Conservation (phyloP, 2,329 filamentous ascomycete species). For the Penicillium sp. region DNA sequence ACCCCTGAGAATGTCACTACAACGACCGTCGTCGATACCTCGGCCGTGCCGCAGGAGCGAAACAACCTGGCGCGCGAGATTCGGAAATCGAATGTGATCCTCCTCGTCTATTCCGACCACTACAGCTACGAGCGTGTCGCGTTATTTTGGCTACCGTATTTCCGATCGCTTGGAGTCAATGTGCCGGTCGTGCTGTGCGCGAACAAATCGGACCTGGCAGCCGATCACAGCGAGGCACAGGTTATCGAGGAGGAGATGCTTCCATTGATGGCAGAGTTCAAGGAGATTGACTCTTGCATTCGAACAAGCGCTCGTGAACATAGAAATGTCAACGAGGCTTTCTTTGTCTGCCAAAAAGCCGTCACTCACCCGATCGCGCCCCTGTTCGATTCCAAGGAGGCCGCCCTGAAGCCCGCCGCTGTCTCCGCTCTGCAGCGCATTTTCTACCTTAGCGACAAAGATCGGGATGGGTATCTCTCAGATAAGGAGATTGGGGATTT, state of each 20-base stretch:
- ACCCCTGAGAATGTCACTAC: constrained; percentile 97
- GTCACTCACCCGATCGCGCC: constrained; percentile 97
- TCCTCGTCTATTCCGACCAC: constrained; percentile 96
- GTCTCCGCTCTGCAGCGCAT: constrained; percentile 83
- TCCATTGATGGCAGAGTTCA: constrained; percentile 97
- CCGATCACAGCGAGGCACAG: constrained; percentile 74
- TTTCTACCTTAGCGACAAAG: constrained; percentile 94
- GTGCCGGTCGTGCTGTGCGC: constrained; percentile 95
- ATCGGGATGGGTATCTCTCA: constrained; percentile 89
- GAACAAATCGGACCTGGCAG: constrained; percentile 91
- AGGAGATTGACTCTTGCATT: constrained; percentile 98
- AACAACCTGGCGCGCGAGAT: constrained; percentile 90
- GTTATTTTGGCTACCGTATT: constrained; percentile 98
- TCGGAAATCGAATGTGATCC: constrained; percentile 92
- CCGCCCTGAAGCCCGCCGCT: constrained; percentile 81
- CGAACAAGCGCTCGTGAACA: constrained; percentile 89
- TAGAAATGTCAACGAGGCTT: constrained; percentile 91
- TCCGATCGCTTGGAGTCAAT: constrained; percentile 96
- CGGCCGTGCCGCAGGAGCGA: constrained; percentile 89
- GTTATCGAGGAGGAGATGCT: constrained; percentile 97
- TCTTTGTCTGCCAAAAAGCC: constrained; percentile 97
- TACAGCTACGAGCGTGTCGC: constrained; percentile 98
- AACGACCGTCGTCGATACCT: constrained; percentile 90
- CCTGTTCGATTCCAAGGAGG: constrained; percentile 94
- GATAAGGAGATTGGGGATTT: constrained; percentile 90